Percentiles rank a stretch among this genome's conserved stretches.
phyloP scores from a whole-genome alignment of 768 basidiomycete genomes.

The Neoboletus brunneissimus region DNA sequence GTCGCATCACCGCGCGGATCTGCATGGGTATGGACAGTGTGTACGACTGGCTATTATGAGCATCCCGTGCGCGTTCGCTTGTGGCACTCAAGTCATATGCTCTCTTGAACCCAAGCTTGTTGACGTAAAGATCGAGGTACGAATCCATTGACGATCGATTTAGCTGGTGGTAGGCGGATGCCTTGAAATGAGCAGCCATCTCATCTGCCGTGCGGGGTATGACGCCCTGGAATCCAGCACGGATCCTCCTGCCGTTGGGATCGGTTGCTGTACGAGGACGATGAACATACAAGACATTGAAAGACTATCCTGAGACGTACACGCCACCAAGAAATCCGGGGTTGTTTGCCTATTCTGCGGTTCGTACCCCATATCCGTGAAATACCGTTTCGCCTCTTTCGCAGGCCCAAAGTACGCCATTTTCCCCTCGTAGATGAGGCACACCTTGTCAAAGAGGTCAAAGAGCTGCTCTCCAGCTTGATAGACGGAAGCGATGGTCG shows the following conservation, averaged over 20 bases:
- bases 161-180: conserved; percentile 37
- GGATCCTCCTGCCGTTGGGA: conserved; percentile 52
- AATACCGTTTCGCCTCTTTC: not conserved
- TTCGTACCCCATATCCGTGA: conserved; percentile 36
- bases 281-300: not conserved
- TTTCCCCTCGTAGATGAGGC: conserved; percentile 8
- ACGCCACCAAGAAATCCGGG: conserved; percentile 54
- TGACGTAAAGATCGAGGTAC: conserved; percentile 45
- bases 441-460: conserved; percentile 54
- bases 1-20: conserved; percentile 40
- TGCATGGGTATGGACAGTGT: conserved; percentile 46
- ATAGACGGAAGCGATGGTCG: conserved; percentile 81
- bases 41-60: conserved; percentile 41
- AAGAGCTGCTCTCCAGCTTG: conserved; percentile 75
- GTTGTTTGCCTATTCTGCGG: conserved; percentile 57
- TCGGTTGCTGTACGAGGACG: conserved; percentile 44
- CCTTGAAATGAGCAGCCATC: conserved; percentile 49
- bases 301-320: conserved; percentile 34
- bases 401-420: conserved; percentile 8
- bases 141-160: conserved; percentile 47
- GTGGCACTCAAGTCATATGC: conserved; percentile 48
- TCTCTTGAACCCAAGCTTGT: conserved; percentile 39
- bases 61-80: conserved; percentile 49
- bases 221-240: conserved; percentile 36
- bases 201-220: conserved; percentile 56